phyloP scores from a whole-genome alignment of 1,284 basidiomycete species.

The Malassezia pachydermatis region DNA sequence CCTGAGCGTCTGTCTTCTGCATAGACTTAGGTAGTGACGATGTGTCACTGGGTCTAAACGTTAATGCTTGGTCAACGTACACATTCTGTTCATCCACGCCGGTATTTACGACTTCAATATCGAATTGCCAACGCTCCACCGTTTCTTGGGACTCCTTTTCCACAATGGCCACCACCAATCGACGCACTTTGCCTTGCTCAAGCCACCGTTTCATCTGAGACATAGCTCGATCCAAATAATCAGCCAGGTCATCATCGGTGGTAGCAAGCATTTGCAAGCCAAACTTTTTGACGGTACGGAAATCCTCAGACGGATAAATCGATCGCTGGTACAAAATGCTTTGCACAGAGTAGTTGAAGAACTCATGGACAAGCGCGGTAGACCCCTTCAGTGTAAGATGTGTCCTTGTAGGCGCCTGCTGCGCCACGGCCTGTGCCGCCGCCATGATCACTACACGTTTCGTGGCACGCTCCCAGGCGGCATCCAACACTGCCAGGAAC shows the following conservation, averaged over 20 bases:
- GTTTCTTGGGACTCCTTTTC: slow-evolving; percentile 83
- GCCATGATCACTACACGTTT: slow-evolving; percentile 3
- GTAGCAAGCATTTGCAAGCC: slow-evolving; percentile 90
- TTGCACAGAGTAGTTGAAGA: slow-evolving; percentile 86
- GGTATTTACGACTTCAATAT: slow-evolving; percentile 63
- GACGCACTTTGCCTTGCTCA: slow-evolving; percentile 73
- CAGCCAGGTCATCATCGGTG: slow-evolving; percentile 79
- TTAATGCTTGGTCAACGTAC: not conserved
- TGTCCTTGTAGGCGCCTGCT: slow-evolving; percentile 30
- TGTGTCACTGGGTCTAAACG: not conserved
- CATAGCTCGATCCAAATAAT: slow-evolving; percentile 83
- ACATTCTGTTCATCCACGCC: slow-evolving; percentile 6
- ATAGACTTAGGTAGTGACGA: slow-evolving; percentile 3
- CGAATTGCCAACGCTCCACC: slow-evolving; percentile 96
- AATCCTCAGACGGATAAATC: slow-evolving; percentile 95
- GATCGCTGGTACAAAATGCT: slow-evolving; percentile 85
- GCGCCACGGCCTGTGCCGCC: slow-evolving; percentile 13
- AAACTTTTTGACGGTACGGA: slow-evolving; percentile 70
- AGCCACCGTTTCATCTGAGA: slow-evolving; percentile 69
- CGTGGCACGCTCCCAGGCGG: not conserved
- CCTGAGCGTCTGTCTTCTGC: slow-evolving; percentile 67
- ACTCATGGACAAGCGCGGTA: slow-evolving; percentile 88
- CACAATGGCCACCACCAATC: slow-evolving; percentile 89
- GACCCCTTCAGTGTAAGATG: slow-evolving; percentile 77
- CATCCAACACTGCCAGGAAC: slow-evolving; percentile 1